Conservation (phyloP, 192 early-diverging fungal genomes). For the Phycomyces nitens region DNA sequence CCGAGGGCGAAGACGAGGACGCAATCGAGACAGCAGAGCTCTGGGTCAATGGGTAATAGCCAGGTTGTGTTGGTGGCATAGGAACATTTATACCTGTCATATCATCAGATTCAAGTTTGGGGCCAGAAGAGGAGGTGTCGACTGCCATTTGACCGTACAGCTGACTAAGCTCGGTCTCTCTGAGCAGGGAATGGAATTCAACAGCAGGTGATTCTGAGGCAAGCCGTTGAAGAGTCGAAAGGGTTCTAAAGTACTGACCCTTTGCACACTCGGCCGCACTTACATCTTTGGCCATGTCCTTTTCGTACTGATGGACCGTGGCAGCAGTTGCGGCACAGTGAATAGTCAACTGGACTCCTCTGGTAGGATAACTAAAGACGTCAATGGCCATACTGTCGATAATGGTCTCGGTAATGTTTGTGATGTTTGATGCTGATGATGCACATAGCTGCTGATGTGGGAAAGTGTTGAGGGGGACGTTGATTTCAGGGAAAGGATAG, state of each 20-base stretch:
- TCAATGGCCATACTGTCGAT: slow-evolving; percentile 38
- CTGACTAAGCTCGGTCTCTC: slow-evolving; percentile 15
- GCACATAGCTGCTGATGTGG: slow-evolving; percentile 47
- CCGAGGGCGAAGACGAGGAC: neutral
- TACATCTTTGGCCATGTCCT: neutral
- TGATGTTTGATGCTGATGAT: slow-evolving; percentile 49
- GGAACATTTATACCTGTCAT: too few relatives aligned
- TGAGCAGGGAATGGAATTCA: slow-evolving; percentile 13
- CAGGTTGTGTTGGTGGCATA: neutral
- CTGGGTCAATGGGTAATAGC: neutral
- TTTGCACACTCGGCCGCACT: slow-evolving; percentile 9
- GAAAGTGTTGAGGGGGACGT: slow-evolving; percentile 28
- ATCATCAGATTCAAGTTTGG: too few relatives aligned
- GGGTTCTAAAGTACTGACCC: slow-evolving; percentile 10
- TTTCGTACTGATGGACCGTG: slow-evolving; percentile 41
- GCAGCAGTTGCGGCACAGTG: slow-evolving; percentile 49
- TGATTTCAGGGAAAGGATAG: slow-evolving; percentile 14
- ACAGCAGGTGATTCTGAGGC: slow-evolving; percentile 12
- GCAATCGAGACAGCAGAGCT: neutral
- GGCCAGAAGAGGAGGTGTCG: neutral
- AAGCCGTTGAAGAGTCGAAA: slow-evolving; percentile 2
- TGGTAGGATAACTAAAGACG: slow-evolving; percentile 44
- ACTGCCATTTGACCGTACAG: slow-evolving; percentile 24
- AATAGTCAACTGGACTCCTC: slow-evolving; percentile 52
- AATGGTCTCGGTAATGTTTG: slow-evolving; percentile 42